phyloP scores from a whole-genome alignment of 2,329 filamentous ascomycete genomes.

The Cryphonectria naterciae region DNA sequence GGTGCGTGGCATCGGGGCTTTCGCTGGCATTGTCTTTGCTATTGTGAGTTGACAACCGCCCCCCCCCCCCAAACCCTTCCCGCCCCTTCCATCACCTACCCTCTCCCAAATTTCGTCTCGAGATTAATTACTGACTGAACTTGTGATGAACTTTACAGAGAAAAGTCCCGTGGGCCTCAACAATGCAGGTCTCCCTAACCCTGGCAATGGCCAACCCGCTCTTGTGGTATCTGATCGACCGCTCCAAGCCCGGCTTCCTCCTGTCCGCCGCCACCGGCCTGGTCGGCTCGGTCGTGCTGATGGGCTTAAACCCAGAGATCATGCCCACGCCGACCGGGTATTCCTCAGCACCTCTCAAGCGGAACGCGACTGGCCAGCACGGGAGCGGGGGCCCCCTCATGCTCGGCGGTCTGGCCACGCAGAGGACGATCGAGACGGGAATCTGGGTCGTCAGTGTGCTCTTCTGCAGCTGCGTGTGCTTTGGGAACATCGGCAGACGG shows the following conservation, averaged over 20 bases:
- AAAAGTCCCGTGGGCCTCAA: conserved; percentile 90
- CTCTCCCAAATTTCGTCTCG: not conserved
- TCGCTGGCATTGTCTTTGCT: conserved; percentile 64
- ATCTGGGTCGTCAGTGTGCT: conserved; percentile 93
- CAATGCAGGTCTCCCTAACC: conserved; percentile 88
- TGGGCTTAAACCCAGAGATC: conserved; percentile 77
- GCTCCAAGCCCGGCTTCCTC: conserved; percentile 81
- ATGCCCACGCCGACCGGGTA: conserved; percentile 68
- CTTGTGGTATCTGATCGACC: conserved; percentile 95
- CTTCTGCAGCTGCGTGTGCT: conserved; percentile 93
- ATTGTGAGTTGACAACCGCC: conserved; percentile 67
- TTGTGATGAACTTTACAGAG: conserved; percentile 56
- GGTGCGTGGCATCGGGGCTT: conserved; percentile 61
- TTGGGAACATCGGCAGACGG: conserved; percentile 90
- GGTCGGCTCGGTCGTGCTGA: conserved; percentile 72
- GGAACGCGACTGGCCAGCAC: conserved; percentile 33
- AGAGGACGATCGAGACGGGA: conserved; percentile 70
- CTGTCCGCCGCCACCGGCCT: conserved; percentile 76
- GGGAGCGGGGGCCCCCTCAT: conserved; percentile 37
- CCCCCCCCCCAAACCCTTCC: no score
- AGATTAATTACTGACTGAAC: not conserved
- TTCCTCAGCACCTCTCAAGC: conserved; percentile 36
- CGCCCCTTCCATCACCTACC: no score
- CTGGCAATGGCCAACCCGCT: conserved; percentile 90
- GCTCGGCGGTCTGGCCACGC: conserved; percentile 60